Evolutionary conservation across 176 grass and related monocot species (phyloP).

Genomic region (Musa schizocarpa): DNA sequence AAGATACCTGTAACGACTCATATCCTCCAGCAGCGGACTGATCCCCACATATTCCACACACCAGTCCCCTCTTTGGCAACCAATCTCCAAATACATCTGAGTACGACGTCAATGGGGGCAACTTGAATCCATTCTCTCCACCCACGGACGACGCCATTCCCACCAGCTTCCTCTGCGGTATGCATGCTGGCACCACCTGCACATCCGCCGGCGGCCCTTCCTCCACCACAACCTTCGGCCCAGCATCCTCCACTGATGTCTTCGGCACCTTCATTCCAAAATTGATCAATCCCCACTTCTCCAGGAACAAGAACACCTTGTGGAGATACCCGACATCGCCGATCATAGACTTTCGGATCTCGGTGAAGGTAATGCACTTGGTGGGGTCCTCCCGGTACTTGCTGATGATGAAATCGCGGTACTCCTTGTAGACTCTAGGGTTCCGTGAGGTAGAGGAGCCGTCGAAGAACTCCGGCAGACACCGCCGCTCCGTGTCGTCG

Average conservation of each 20-base stretch:
- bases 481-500: constrained; percentile 57
- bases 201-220: constrained; percentile 26
- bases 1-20: background rate
- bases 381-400: constrained; percentile 78
- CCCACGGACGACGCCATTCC: constrained; percentile 18
- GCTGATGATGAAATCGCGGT: constrained; percentile 89
- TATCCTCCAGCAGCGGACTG: background rate
- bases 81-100: constrained; percentile 1
- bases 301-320: constrained; percentile 29
- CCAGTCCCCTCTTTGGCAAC: background rate
- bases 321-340: constrained; percentile 28
- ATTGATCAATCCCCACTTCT: constrained; percentile 31
- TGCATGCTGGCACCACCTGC: constrained; percentile 25
- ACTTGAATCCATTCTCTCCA: constrained; percentile 40
- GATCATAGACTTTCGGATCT: constrained; percentile 4
- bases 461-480: constrained; percentile 90
- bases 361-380: background rate
- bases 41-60: background rate
- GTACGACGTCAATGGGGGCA: constrained; percentile 43
- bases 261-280: constrained; percentile 10
- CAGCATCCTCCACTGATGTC: constrained; percentile 37
- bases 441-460: constrained; percentile 66
- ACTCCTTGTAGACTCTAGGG: constrained; percentile 95
- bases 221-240: constrained; percentile 53
- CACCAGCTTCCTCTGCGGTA: constrained; percentile 35